Evolutionary conservation across 2,329 filamentous ascomycete species (phyloP).

Genomic region (Elsinoe australis): DNA sequence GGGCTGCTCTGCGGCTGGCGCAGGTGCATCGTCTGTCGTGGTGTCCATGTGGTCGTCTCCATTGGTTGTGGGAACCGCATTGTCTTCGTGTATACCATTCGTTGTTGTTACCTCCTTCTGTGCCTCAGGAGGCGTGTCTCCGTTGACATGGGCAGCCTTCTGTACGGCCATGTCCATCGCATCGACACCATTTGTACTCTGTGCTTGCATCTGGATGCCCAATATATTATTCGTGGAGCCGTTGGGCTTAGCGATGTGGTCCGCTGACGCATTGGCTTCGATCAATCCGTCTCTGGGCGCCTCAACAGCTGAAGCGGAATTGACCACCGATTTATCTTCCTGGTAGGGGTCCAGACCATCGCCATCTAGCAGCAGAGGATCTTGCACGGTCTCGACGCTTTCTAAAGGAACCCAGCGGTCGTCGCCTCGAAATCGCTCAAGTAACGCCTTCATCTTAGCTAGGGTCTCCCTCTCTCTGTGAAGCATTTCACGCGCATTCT

Average conservation of each 20-base stretch:
- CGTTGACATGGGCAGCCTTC: background rate
- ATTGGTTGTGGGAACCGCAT: background rate
- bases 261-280: too few species aligned
- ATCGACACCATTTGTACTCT: constrained; percentile 25
- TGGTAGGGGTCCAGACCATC: constrained; percentile 2
- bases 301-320: background rate
- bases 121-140: constrained; percentile 17
- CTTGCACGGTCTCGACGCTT: constrained; percentile 44
- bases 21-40: background rate
- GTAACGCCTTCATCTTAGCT: constrained; percentile 65
- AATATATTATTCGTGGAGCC: background rate
- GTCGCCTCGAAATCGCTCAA: constrained; percentile 68
- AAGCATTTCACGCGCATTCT: constrained; percentile 62
- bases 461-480: constrained; percentile 66
- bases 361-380: constrained; percentile 33
- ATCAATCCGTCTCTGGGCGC: background rate
- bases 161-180: constrained; percentile 20
- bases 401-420: constrained; percentile 56
- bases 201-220: constrained; percentile 6
- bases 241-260: constrained; percentile 2
- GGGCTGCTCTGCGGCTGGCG: constrained; percentile 2
- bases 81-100: constrained; percentile 2
- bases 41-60: constrained; percentile 2
- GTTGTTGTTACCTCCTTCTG: background rate
- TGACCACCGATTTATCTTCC: constrained; percentile 14